Conservation (phyloP, 2,329 filamentous ascomycete genomes). For the Cadophora malorum region DNA sequence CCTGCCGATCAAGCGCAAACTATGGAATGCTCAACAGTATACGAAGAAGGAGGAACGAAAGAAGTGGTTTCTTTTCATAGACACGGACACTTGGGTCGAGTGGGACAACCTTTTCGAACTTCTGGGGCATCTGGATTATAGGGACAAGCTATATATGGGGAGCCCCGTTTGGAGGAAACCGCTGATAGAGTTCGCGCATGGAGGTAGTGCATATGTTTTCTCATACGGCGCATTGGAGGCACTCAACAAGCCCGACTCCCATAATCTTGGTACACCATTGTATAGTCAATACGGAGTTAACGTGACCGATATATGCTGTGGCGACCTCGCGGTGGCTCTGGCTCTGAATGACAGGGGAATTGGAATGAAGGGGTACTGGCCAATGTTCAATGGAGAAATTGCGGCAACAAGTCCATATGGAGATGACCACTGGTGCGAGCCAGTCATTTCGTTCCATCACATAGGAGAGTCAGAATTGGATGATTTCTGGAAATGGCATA, state of each 20-base stretch:
- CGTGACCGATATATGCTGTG: constrained; percentile 26
- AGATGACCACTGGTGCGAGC: constrained; percentile 31
- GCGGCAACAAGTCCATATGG: constrained; percentile 26
- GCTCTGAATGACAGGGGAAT: constrained; percentile 24
- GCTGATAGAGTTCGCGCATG: constrained; percentile 28
- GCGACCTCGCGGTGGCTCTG: constrained; percentile 26
- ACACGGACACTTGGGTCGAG: constrained; percentile 34
- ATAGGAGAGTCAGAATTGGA: constrained; percentile 24
- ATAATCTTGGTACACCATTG: constrained; percentile 14
- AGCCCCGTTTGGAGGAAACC: constrained; percentile 26
- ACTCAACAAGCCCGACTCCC: constrained; percentile 25
- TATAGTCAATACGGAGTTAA: constrained; percentile 26
- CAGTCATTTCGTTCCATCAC: constrained; percentile 32
- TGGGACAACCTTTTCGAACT: constrained; percentile 31
- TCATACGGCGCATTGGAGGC: constrained; percentile 29
- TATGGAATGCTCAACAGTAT: constrained; percentile 26
- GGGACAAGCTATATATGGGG: constrained; percentile 23
- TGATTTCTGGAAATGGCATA: constrained; percentile 26
- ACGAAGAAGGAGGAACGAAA: constrained; percentile 15
- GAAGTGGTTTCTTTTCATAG: constrained; percentile 34
- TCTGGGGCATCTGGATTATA: constrained; percentile 24
- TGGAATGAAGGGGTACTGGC: constrained; percentile 28
- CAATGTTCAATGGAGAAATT: constrained; percentile 32
- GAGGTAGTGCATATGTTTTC: constrained; percentile 29
- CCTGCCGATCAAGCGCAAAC: constrained; percentile 30